phyloP scores from a whole-genome alignment of 768 basidiomycete species.

The Suillus variegatus region DNA sequence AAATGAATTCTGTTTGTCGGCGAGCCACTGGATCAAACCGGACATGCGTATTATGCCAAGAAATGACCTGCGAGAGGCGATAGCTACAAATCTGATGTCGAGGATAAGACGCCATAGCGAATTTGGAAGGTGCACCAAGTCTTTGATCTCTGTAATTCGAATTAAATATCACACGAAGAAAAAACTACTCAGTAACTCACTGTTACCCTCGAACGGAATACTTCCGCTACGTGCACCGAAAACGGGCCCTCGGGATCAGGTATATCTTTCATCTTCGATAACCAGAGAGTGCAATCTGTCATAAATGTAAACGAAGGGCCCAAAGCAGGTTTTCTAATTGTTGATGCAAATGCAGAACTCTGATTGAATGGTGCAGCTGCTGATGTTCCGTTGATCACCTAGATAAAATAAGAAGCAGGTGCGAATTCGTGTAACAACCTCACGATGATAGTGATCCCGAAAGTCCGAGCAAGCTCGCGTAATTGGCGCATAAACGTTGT shows the following conservation, averaged over 20 bases:
- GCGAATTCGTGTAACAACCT: conserved; percentile 21
- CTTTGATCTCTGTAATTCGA: conserved; percentile 34
- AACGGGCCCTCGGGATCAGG: conserved; percentile 18
- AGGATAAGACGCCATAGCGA: conserved; percentile 29
- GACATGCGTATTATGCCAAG: neutral
- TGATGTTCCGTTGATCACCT: conserved; percentile 68
- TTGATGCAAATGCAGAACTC: conserved; percentile 34
- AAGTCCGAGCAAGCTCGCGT: conserved; percentile 46
- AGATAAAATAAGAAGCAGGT: neutral
- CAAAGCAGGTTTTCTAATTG: conserved; percentile 64
- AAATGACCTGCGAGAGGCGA: neutral
- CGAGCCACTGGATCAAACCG: neutral
- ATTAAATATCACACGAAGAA: conserved; percentile 1
- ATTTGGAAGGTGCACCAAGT: conserved; percentile 44
- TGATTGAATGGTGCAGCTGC: conserved; percentile 32
- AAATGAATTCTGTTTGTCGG: neutral
- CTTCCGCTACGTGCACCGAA: conserved; percentile 37
- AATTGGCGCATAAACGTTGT: conserved; percentile 68
- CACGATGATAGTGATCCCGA: conserved; percentile 55
- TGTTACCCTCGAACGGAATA: conserved; percentile 44
- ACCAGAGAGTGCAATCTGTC: conserved; percentile 76
- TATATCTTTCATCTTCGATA: conserved; percentile 35
- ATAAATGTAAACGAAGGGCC: conserved; percentile 76
- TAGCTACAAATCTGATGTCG: conserved; percentile 6
- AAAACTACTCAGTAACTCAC: conserved; percentile 33